phyloP scores from a whole-genome alignment of 352 stramenopile genomes.

The Pythium graminicola region DNA sequence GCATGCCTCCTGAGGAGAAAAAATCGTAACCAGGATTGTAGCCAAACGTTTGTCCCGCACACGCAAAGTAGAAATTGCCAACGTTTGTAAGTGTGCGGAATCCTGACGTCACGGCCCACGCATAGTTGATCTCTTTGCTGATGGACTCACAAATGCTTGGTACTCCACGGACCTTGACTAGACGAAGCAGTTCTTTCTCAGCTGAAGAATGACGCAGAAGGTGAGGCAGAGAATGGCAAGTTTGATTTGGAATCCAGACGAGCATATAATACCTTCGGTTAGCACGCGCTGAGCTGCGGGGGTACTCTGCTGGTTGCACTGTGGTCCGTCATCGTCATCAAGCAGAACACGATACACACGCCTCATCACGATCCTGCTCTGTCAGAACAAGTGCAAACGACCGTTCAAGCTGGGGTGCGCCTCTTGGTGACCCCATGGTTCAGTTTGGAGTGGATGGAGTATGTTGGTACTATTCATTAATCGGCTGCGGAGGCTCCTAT shows the following conservation, averaged over 20 bases:
- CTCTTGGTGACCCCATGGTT: not conserved
- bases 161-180: constrained; percentile 60
- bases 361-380: constrained; percentile 3
- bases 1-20: constrained; percentile 53
- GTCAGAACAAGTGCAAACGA: not conserved
- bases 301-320: not conserved
- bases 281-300: constrained; percentile 6
- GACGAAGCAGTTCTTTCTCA: constrained; percentile 52
- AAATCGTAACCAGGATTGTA: constrained; percentile 68
- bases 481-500: constrained; percentile 9
- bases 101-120: constrained; percentile 58
- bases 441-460: not conserved
- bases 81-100: constrained; percentile 64
- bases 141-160: constrained; percentile 63
- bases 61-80: constrained; percentile 75
- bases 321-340: not conserved
- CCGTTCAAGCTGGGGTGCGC: not conserved
- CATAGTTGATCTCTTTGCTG: constrained; percentile 71
- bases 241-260: not conserved
- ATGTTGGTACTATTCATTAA: constrained; percentile 22
- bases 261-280: constrained; percentile 9
- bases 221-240: not conserved
- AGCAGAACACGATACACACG: constrained; percentile 11
- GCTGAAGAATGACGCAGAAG: constrained; percentile 20
- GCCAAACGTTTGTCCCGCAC: constrained; percentile 49